Conservation (phyloP, 768 basidiomycete genomes). For the Pisolithus tinctorius region DNA sequence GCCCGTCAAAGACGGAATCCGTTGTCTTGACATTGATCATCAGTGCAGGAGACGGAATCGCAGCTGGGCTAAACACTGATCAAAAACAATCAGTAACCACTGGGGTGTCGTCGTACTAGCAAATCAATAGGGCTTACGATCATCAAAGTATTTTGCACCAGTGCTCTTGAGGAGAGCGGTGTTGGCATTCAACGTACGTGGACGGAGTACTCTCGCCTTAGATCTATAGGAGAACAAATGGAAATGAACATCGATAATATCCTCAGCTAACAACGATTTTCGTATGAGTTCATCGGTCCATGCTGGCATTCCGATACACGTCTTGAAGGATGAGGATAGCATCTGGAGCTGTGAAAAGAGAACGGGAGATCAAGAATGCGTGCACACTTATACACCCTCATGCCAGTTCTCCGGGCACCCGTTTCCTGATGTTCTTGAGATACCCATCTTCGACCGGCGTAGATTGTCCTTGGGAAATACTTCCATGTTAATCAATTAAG, state of each 20-base stretch:
- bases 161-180: constrained; percentile 17
- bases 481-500: too few relatives aligned
- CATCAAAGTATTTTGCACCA: constrained; percentile 22
- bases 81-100: not conserved
- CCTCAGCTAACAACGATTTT: constrained; percentile 21
- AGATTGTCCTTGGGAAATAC: too few relatives aligned
- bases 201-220: constrained; percentile 3
- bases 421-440: too few relatives aligned
- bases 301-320: not conserved
- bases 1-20: constrained; percentile 4
- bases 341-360: too few relatives aligned
- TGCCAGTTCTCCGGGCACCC: too few relatives aligned
- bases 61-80: constrained; percentile 12
- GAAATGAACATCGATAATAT: constrained; percentile 26
- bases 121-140: constrained; percentile 11
- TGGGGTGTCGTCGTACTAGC: too few relatives aligned
- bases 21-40: constrained; percentile 12
- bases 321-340: too few relatives aligned
- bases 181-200: constrained; percentile 22
- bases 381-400: too few relatives aligned
- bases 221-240: constrained; percentile 23
- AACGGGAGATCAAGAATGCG: too few relatives aligned
- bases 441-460: too few relatives aligned
- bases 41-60: constrained; percentile 6
- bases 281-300: constrained; percentile 14